Base-by-base conservation (phyloP, 108 stramenopile species). In the Skeletonema costatum region DNA sequence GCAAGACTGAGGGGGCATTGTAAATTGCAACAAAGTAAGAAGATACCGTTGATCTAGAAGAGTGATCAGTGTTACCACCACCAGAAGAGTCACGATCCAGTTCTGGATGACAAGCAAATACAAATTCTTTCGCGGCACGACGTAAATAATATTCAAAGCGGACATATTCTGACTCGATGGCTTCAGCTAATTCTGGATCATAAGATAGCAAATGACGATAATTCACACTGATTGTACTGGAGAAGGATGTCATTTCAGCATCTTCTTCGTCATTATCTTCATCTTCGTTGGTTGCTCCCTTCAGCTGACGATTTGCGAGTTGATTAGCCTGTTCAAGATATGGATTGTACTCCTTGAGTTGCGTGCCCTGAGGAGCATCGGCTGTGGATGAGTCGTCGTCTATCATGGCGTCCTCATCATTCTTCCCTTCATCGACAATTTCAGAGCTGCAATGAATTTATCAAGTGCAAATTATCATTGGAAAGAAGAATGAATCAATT, bases 111-210 rank as follows among this genome's bases (percentile, higher is more conserved):
- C 79, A 69, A 11, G 86, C 83, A 29, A 77, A 39, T 14, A 96
- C 81, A 64, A 95, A 92, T 30, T 70, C 42, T 29, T 82, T 62
- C 0, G 88, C 73, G 2, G 93, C 93, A 17, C 88, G 62, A 1
- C 94, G 80, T 17, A 97, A 36, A 62, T 81, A 93, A 9, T 90
- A 88, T 70, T 98, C 97, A 66, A 96, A 97, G 7, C 97, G 87
- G 36, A 90, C 83, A 74, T 87, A 94, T 66, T 98, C 95, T 8
- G 56, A 63, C 70, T 91, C 88, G 31, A 98, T 84, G 31, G 96
- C 96, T 42, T 94, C 94, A 8, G 94, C 92, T 21, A 95, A 68
- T 63, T 95, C 94, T 12, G 77, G 64, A 74, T 95, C 90, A 53
- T 88, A 70, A 16, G 71, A 59, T 4, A 86, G 67, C 4, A 95